Base-by-base conservation (phyloP, 2,329 filamentous ascomycete genomes). In the Juglanconis sp. region DNA sequence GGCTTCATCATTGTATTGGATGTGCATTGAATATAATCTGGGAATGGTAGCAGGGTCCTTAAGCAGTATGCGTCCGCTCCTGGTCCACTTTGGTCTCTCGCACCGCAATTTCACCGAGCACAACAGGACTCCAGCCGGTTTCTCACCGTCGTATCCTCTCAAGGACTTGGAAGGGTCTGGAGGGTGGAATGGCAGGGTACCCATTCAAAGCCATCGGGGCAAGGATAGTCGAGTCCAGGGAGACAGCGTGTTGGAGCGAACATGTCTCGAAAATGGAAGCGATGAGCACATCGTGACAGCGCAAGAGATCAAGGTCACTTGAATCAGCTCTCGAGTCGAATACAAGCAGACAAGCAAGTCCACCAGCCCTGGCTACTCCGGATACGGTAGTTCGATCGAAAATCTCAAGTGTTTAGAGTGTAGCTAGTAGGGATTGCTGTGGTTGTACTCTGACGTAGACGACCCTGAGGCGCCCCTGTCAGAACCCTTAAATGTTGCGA, bases 1-100 rank as follows among this genome's bases (percentile, higher is more conserved):
- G 11, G 58, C 61, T 7, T 42, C 59, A n/a, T 61, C 61, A 10
- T 40, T 63, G 46, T 63, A 63, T 51, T 63, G 61, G 61, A 63
- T 63, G 58, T 52, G 53, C 36, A 63, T 63, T 17, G 61, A 63
- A 24, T 63, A 63, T 24, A 63, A 61, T 42, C 49, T 63, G 5
- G 61, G 61, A 38, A 8, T 61, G 53, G 61, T 63, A 13, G 61
- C 61, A 13, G 61, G 61, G 17, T 63, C 61, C 9, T 55, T 63
- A 36, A 44, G 57, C 31, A 40, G 58, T 32, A 53, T 63, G 9
- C 53, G 54, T 36, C 61, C 61, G 15, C 49, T 63, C n/a, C 24
- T 61, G 38, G 24, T 31, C 17, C 47, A 34, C 13, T 35, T 61
- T 31, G 50, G 58, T 17, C 53, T 63, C 15, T 34, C 46, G 5